Evolutionary conservation across 2,329 filamentous ascomycete genomes (phyloP).

Genomic region (Pseudopyricularia cyperi): DNA sequence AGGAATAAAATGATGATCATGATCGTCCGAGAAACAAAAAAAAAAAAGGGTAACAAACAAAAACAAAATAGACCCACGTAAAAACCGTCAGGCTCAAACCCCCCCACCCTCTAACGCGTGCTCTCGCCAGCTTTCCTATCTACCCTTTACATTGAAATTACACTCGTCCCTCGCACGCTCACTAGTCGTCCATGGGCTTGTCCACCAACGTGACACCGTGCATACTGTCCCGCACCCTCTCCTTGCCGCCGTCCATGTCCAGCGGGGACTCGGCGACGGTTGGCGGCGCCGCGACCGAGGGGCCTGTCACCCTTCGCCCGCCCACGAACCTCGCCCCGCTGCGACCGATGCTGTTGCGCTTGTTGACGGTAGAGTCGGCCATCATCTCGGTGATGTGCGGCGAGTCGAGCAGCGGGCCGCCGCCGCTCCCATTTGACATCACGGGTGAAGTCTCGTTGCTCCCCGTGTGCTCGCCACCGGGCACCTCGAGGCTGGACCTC

Average conservation of each 20-base stretch:
- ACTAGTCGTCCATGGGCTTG: constrained; percentile 64
- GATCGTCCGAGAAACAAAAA: neutral
- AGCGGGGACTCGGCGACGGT: constrained; percentile 12
- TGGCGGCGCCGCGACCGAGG: constrained; percentile 16
- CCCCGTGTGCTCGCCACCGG: constrained; percentile 32
- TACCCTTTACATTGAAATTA: neutral
- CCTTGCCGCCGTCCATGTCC: neutral
- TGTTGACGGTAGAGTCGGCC: constrained; percentile 29
- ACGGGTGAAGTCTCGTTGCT: constrained; percentile 19
- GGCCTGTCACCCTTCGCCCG: constrained; percentile 31
- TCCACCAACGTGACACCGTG: constrained; percentile 57
- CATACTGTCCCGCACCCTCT: constrained; percentile 12
- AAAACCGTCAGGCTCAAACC: no score
- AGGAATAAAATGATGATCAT: neutral
- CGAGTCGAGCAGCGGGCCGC: constrained; percentile 13
- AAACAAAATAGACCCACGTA: no score
- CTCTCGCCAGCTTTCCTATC: neutral
- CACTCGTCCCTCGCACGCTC: neutral
- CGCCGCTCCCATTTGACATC: constrained; percentile 8
- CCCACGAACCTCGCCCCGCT: constrained; percentile 37
- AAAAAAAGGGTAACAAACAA: neutral
- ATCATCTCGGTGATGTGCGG: constrained; percentile 10
- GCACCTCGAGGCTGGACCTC: constrained; percentile 70
- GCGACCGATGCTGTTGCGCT: constrained; percentile 51
- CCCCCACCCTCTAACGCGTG: neutral